Evolutionary conservation across 345 rosid genomes (phyloP), one percentile per base, ranked within the genome.

Genomic region (Capsella bursapastoris): DNA sequence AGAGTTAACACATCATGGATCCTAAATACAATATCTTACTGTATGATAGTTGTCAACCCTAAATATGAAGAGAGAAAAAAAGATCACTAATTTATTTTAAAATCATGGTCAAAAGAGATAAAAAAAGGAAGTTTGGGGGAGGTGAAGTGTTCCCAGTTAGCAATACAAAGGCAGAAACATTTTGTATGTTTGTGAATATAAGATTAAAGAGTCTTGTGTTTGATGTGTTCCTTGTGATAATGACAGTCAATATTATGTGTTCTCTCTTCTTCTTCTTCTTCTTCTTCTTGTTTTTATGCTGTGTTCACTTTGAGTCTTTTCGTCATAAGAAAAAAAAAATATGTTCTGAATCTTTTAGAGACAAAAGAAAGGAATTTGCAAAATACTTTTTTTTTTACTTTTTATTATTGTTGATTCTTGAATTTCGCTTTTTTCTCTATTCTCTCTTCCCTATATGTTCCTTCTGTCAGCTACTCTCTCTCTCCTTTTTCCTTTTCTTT

Each of bases 401-500:
- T 9, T 32, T 38, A 15, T 29, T 9, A 18, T 62, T 12, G 47
- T 64, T 70, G 64, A 63, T 76, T 56, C 52, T 47, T 70, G 66
- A 63, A 70, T 7, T 70, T 64, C 25, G 57, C 15, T 22, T 76
- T 76, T 56, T 68, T 63, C 60, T 13, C 43, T 48, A 47, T 53
- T 50, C 80, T 57, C 71, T 56, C 52, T 56, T 76, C 80, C 75
- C 80, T 64, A 70, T 70, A 76, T 64, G 71, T 76, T 70, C 80
- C 71, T 76, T 70, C 53, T 76, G 80, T 64, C 80, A 76, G 80
- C 70, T 76, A 45, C 37, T 40, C 59, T 56, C 71, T 48, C 53
- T 18, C 22, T 18, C 22, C 22, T 0, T 70, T 18, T 49, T 16
- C 9, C 22, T 70, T 69, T 69, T 44, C 58, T 38, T 64, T 64